phyloP scores from a whole-genome alignment of 352 stramenopile species.

The Pseudoperonospora humuli region DNA sequence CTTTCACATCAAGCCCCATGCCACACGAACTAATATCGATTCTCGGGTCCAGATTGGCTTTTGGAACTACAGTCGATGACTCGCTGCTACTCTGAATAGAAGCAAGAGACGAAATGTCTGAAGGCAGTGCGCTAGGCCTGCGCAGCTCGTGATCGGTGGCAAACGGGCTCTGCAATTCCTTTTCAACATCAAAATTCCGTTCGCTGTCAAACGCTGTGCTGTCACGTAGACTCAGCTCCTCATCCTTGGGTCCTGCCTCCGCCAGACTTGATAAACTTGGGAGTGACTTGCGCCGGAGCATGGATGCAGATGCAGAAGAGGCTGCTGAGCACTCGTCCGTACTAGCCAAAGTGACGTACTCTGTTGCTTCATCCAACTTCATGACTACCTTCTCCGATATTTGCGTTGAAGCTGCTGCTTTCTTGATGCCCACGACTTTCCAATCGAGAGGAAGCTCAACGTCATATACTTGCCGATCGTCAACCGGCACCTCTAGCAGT shows the following conservation, averaged over 20 bases:
- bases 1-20: slow-evolving; percentile 2
- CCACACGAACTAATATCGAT: slow-evolving; percentile 1
- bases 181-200: slow-evolving; percentile 28
- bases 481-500: slow-evolving; percentile 17
- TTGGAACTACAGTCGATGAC: slow-evolving; percentile 2
- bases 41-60: background rate
- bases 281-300: slow-evolving; percentile 18
- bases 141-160: slow-evolving; percentile 13
- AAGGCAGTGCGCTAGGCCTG: slow-evolving; percentile 4
- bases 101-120: slow-evolving; percentile 1
- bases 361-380: slow-evolving; percentile 2
- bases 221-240: slow-evolving; percentile 25
- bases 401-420: slow-evolving; percentile 7
- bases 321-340: background rate
- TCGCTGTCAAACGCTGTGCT: slow-evolving; percentile 27
- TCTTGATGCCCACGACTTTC: slow-evolving; percentile 13
- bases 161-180: slow-evolving; percentile 11
- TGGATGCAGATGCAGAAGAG: slow-evolving; percentile 3
- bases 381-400: slow-evolving; percentile 5
- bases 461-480: slow-evolving; percentile 4
- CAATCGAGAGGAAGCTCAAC: slow-evolving; percentile 15
- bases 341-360: background rate
- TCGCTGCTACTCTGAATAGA: background rate
- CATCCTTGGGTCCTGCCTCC: slow-evolving; percentile 39
- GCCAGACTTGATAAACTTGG: slow-evolving; percentile 29